phyloP scores from a whole-genome alignment of 108 stramenopile species.

The Skeletonema grethae region DNA sequence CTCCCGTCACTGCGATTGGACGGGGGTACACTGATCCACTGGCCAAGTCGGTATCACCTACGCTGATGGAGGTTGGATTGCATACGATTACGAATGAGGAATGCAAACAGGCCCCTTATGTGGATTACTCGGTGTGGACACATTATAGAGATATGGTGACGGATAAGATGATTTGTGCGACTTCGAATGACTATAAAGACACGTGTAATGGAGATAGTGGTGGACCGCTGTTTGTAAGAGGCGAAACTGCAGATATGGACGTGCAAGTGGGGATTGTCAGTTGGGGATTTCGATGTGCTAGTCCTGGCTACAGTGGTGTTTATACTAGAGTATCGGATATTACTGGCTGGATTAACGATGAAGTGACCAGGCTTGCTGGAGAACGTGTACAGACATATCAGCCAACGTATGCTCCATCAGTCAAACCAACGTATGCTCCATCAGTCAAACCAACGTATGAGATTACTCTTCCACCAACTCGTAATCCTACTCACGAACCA shows the following conservation, averaged over 20 bases:
- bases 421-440: no score
- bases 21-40: not conserved
- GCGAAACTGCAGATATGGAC: not conserved
- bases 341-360: constrained; percentile 1
- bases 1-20: constrained; percentile 1
- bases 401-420: no score
- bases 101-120: not conserved
- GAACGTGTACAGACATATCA: not conserved
- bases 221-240: not conserved
- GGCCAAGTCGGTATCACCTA: not conserved
- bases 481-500: not conserved
- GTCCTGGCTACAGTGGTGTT: constrained; percentile 8
- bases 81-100: constrained; percentile 1
- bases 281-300: constrained; percentile 7
- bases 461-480: not conserved
- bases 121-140: not conserved
- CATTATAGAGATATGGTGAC: constrained; percentile 8
- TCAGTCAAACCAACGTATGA: no score
- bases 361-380: not conserved
- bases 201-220: not conserved
- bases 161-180: not conserved
- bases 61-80: constrained; percentile 2
- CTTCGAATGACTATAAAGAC: not conserved
- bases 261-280: constrained; percentile 20
- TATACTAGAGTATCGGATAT: constrained; percentile 2